Conservation (phyloP, 1,284 basidiomycete species). For the Peniophora sp. region DNA sequence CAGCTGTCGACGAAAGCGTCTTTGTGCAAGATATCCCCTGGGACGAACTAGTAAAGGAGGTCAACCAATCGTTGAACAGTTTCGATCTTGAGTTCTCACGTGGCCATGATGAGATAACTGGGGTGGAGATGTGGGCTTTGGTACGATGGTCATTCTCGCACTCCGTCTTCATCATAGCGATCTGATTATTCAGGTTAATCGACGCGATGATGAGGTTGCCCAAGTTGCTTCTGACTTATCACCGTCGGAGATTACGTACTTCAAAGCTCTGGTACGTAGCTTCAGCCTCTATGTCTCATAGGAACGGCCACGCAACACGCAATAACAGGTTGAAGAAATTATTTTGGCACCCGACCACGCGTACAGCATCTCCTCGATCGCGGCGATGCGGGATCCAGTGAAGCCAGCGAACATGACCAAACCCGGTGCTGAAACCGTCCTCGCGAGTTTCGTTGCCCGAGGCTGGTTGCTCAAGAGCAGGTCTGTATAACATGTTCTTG, state of each 20-base stretch:
- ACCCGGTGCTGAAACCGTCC: slow-evolving; percentile 62
- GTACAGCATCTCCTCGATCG: slow-evolving; percentile 69
- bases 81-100: slow-evolving; percentile 66
- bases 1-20: slow-evolving; percentile 45
- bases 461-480: slow-evolving; percentile 75
- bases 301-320: background rate
- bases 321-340: slow-evolving; percentile 72
- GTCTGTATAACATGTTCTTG: slow-evolving; percentile 35
- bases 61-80: slow-evolving; percentile 56
- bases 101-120: slow-evolving; percentile 55
- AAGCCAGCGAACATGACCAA: slow-evolving; percentile 63
- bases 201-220: slow-evolving; percentile 68
- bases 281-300: background rate
- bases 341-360: slow-evolving; percentile 70
- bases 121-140: slow-evolving; percentile 55
- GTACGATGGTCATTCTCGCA: slow-evolving; percentile 29
- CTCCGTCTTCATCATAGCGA: background rate
- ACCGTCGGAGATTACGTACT: slow-evolving; percentile 70
- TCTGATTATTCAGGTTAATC: slow-evolving; percentile 50
- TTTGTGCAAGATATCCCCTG: slow-evolving; percentile 42
- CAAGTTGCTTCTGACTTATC: slow-evolving; percentile 79
- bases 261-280: slow-evolving; percentile 67
- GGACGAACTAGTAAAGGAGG: slow-evolving; percentile 46
- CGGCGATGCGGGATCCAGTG: slow-evolving; percentile 65
- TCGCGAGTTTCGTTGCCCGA: slow-evolving; percentile 74